Percentiles rank a stretch among this genome's conserved stretches.
Evolutionary conservation across 371 early-diverging fungal species (phyloP).

Genomic region (Apophysomyces ossiformis): DNA sequence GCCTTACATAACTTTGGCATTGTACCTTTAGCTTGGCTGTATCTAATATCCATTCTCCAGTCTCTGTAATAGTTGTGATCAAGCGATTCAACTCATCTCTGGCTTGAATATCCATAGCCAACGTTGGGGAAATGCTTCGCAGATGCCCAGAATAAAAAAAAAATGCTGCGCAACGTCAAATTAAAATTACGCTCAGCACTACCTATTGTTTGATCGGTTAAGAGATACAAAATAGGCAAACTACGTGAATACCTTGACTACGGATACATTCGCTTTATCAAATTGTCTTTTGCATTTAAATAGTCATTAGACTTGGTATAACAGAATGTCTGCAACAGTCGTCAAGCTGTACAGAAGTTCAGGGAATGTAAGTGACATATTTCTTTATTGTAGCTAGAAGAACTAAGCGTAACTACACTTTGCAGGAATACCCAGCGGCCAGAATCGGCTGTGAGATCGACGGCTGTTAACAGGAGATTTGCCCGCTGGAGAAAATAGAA

Average conservation of each 20-base stretch:
- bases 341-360: background rate
- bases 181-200: too few species aligned
- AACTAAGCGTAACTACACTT: background rate
- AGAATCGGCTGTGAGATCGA: background rate
- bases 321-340: background rate
- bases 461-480: background rate
- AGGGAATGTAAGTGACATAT: background rate
- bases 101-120: conserved; percentile 32
- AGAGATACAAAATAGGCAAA: too few species aligned
- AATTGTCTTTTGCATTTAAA: too few species aligned
- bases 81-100: conserved; percentile 24
- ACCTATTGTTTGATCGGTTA: too few species aligned
- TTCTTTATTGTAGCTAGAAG: background rate
- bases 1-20: background rate
- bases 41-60: conserved; percentile 49
- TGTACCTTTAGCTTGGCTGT: conserved; percentile 32
- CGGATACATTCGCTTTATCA: too few species aligned
- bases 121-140: background rate
- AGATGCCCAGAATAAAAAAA: too few species aligned
- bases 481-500: background rate
- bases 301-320: too few species aligned
- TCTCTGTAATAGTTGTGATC: conserved; percentile 44
- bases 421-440: background rate
- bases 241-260: too few species aligned
- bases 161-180: too few species aligned